A percentile compares a stretch with the other conserved stretches of the same genome.
These are phyloP conservation scores for Clitocybe nebularis DNA, from an alignment of 1,284 basidiomycete genomes.

Conservation along the genomic window DNA sequence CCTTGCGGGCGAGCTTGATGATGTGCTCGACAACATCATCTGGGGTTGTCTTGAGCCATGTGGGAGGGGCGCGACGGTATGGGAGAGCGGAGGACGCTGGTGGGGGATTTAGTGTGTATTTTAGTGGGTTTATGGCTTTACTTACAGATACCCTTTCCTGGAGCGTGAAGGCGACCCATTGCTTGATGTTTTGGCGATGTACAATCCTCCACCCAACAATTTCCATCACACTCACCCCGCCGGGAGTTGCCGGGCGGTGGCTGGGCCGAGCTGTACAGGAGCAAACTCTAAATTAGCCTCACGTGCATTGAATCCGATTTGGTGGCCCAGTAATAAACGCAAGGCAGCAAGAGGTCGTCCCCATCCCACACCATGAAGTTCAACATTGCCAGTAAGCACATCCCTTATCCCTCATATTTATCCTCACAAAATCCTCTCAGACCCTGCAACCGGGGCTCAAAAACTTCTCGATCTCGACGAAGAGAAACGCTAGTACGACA, in stretches of 20 bases:
- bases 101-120: neutral
- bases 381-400: constrained; percentile 87
- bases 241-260: constrained; percentile 4
- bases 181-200: constrained; percentile 8
- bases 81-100: constrained; percentile 94
- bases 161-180: constrained; percentile 96
- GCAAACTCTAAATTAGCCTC: constrained; percentile 36
- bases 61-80: constrained; percentile 91
- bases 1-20: constrained; percentile 96
- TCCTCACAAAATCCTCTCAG: constrained; percentile 30
- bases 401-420: neutral
- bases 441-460: constrained; percentile 95
- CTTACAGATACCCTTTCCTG: constrained; percentile 96
- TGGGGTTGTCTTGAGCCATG: constrained; percentile 95
- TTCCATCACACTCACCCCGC: no score
- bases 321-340: no score
- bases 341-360: no score
- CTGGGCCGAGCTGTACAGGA: constrained; percentile 28
- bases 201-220: no score
- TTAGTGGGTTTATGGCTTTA: constrained; percentile 20
- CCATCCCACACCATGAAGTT: constrained; percentile 79
- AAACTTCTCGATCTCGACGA: constrained; percentile 95
- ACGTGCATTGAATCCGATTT: neutral
- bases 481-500: constrained; percentile 80
- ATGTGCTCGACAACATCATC: constrained; percentile 97